Evolutionary conservation across 495 filamentous ascomycete genomes (phyloP).

Genomic region (Mycothermus thermophilus): DNA sequence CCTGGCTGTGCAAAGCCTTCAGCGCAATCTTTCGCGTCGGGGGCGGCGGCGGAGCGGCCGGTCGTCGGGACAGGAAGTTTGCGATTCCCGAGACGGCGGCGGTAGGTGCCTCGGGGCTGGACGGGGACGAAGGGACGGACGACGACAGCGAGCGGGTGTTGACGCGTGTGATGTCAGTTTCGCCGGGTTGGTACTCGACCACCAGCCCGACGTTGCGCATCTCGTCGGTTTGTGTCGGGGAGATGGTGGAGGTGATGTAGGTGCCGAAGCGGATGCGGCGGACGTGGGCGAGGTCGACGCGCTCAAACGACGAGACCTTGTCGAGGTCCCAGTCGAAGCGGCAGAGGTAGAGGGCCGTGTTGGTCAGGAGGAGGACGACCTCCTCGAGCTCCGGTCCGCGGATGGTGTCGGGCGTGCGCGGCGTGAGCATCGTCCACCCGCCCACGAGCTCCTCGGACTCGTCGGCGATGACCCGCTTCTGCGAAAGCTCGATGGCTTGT

Average conservation of each 20-base stretch:
- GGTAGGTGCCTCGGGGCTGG: too few relatives aligned
- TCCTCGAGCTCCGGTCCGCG: constrained; percentile 69
- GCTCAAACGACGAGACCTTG: constrained; percentile 79
- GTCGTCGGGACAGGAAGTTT: constrained; percentile 15
- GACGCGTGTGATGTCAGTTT: constrained; percentile 52
- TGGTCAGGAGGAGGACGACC: constrained; percentile 70
- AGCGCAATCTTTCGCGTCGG: constrained; percentile 32
- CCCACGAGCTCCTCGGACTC: constrained; percentile 67
- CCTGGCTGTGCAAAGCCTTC: constrained; percentile 48
- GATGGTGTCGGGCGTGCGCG: constrained; percentile 42
- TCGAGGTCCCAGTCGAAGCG: constrained; percentile 86
- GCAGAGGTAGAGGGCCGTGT: constrained; percentile 71
- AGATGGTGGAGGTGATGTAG: constrained; percentile 79
- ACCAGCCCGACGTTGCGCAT: constrained; percentile 70
- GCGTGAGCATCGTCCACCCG: constrained; percentile 65
- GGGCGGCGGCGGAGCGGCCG: constrained; percentile 11
- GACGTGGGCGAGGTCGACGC: constrained; percentile 65
- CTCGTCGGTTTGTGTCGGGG: constrained; percentile 58
- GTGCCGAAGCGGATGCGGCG: constrained; percentile 58
- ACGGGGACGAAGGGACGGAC: constrained; percentile 1
- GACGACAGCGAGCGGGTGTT: constrained; percentile 75
- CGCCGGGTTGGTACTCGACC: constrained; percentile 56
- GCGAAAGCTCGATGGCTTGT: constrained; percentile 74
- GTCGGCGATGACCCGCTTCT: constrained; percentile 73
- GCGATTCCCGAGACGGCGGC: constrained; percentile 14